Evolutionary conservation across 805 yeast genomes (phyloP).

Genomic region (Lipomyces lipofer): DNA sequence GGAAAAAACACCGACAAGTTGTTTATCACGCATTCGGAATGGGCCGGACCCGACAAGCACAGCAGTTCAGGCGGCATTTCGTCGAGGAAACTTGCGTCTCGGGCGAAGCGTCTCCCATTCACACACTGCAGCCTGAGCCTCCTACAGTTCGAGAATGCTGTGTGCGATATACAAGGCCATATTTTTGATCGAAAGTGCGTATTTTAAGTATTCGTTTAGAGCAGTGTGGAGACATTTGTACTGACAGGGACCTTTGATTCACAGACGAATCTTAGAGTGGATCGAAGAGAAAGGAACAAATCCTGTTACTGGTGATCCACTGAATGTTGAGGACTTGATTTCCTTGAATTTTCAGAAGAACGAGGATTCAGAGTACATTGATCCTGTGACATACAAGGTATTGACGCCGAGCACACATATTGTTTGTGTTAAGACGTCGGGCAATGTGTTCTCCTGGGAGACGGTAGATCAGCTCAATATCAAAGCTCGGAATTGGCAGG

Average conservation of each 20-base stretch:
- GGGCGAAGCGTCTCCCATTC: constrained; percentile 35
- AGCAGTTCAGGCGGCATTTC: constrained; percentile 36
- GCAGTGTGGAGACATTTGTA: neutral
- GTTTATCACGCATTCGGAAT: constrained; percentile 42
- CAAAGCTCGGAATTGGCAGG: constrained; percentile 37
- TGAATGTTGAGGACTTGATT: constrained; percentile 32
- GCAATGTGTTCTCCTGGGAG: constrained; percentile 38
- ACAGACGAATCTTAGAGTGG: constrained; percentile 36
- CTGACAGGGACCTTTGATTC: neutral
- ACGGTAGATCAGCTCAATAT: constrained; percentile 37
- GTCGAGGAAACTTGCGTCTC: constrained; percentile 8
- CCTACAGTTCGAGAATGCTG: constrained; percentile 35
- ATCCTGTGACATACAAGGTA: constrained; percentile 41
- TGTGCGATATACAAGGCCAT: constrained; percentile 37
- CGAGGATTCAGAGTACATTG: constrained; percentile 35
- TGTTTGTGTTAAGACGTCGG: constrained; percentile 37
- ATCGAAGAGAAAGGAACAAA: constrained; percentile 34
- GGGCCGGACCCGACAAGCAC: constrained; percentile 37
- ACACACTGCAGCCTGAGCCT: constrained; percentile 40
- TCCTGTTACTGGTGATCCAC: constrained; percentile 38
- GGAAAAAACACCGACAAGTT: constrained; percentile 43
- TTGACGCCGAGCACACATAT: constrained; percentile 35
- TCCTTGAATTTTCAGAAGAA: constrained; percentile 35
- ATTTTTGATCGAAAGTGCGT: constrained; percentile 37
- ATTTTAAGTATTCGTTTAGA: neutral